Evolutionary conservation across 176 grass and related monocot species (phyloP), one percentile per base, ranked within the genome.

Genomic region (Miscanthus lutarioriparius): DNA sequence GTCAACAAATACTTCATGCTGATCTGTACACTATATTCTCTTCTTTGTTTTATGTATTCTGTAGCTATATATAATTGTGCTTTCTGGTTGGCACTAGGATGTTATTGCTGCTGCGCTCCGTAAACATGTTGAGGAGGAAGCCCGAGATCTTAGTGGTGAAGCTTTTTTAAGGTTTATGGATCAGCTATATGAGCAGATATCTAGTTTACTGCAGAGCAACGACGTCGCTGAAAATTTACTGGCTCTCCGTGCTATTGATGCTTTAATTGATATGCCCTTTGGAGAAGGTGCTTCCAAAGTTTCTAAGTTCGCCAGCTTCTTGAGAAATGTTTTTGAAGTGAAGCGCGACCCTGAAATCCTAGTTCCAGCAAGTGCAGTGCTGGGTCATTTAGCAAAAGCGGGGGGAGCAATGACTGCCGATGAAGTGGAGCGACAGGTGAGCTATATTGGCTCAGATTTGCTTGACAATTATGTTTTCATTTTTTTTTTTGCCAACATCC

Each of bases 161-260:
- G 87, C 93, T 72, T 98, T 98, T 87, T 91, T 94, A 32, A 90
- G 96, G 53, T 95, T 95, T 82, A 98, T 98, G 96, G 96, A 98
- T 62, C 96, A 95, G 86, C 83, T 98, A 22, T 98, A 95, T 83
- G 96, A 98, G 11, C 93, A 93, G 56, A 98, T 98, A 61, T 87
- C 80, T 81, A 74, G 26, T 76, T 88, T 98, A 59, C 84, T 98
- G 74, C 89, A 91, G 78, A 93, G 89, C 80, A 90, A 77, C 27
- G 86, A 95, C 68, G 82, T 93, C 51, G 66, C 87, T 37, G 93
- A 98, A 79, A 95, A 95, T 92, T 83, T 98, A 69, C 72, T 93
- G 23, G 93, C 96, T 67, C 89, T 98, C 58, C 89, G 86, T 61
- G 91, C 93, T 70, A 98, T 98, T 8, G 87, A 95, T 89, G 93